phyloP scores from a whole-genome alignment of 208 protist species.

The Naegleria fowleri region DNA sequence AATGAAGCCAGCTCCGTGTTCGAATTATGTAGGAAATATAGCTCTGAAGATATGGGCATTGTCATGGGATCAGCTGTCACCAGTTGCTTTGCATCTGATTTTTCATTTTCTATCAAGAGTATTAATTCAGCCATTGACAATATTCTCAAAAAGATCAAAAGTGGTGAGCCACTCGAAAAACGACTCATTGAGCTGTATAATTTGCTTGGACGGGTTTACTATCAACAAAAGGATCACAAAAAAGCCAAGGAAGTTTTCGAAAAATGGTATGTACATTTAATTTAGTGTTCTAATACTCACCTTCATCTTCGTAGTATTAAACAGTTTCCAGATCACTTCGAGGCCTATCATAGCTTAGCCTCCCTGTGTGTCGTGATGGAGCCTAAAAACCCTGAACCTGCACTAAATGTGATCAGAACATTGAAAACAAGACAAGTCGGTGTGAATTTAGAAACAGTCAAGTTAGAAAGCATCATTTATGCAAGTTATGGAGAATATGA shows the following conservation, averaged over 20 bases:
- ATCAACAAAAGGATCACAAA: background rate
- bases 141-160: background rate
- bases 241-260: background rate
- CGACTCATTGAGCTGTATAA: background rate
- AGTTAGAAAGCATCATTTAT: conserved; percentile 12
- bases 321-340: background rate
- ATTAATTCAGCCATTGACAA: background rate
- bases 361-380: background rate
- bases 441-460: background rate
- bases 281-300: background rate
- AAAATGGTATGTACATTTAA: background rate
- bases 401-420: background rate
- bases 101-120: background rate
- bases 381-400: background rate
- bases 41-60: background rate
- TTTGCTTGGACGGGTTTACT: background rate
- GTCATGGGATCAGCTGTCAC: background rate
- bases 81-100: background rate
- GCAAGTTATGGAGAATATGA: background rate
- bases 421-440: background rate
- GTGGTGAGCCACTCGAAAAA: background rate
- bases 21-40: background rate
- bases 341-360: background rate
- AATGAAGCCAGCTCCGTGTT: background rate
- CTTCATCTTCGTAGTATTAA: background rate